Evolutionary conservation across 1,284 basidiomycete genomes (phyloP).

Genomic region (Ustilago lituana): DNA sequence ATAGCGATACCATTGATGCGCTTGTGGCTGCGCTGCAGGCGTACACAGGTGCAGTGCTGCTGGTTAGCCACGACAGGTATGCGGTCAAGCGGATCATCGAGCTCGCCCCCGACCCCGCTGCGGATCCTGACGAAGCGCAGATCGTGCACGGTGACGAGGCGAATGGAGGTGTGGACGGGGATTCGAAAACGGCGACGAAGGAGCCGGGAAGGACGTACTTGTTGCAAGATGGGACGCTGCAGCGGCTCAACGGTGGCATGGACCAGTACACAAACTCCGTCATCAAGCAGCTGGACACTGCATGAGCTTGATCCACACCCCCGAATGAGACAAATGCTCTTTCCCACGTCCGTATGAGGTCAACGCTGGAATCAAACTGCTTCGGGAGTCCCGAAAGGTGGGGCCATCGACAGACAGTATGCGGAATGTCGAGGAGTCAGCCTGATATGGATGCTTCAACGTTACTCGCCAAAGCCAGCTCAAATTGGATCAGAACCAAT

Average conservation of each 20-base stretch:
- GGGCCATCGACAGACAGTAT: too few species aligned
- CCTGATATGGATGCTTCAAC: too few species aligned
- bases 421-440: too few species aligned
- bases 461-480: too few species aligned
- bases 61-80: conserved; percentile 77
- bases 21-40: conserved; percentile 72
- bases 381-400: too few species aligned
- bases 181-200: conserved; percentile 23
- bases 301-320: not conserved
- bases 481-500: too few species aligned
- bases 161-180: conserved; percentile 50
- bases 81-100: conserved; percentile 55
- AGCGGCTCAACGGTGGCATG: conserved; percentile 69
- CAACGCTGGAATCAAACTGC: too few species aligned
- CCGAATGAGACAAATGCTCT: too few species aligned
- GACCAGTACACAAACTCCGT: conserved; percentile 68
- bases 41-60: conserved; percentile 74
- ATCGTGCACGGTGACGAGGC: conserved; percentile 55
- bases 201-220: conserved; percentile 70
- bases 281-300: conserved; percentile 33
- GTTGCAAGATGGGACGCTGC: conserved; percentile 69
- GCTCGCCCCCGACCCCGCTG: conserved; percentile 15
- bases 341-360: too few species aligned
- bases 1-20: conserved; percentile 75
- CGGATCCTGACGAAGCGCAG: conserved; percentile 48